Evolutionary conservation across 129 eudicot genomes (phyloP), one percentile per base, ranked within the genome.

Genomic region (Centaurea solstitialis): DNA sequence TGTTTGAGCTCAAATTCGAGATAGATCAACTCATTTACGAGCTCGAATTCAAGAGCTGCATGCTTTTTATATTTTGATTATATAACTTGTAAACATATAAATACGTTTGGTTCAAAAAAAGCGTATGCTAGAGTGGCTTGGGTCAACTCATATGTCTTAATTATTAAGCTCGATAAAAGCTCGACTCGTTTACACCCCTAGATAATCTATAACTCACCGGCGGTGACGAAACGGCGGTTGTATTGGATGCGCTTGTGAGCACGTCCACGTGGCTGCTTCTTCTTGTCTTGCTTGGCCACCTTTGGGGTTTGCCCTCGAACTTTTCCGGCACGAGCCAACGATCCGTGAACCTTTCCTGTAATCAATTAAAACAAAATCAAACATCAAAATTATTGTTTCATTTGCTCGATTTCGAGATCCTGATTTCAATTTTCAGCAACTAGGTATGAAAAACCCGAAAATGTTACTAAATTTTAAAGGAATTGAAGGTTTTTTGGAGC

Each of bases 281-380:
- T 93, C 94, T 93, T 93, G 85, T 93, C 96, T 81, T 90, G 96
- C 88, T 90, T 90, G 6, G 98, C 93, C 9, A 93, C 97, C 87
- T 92, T 92, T 1, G 96, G 97, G 6, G 98, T 93, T 81, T 91
- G 98, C 4, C 98, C 98, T 85, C 98, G 85, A 64, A 93, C 98
- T 78, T 93, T 93, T 9, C 98, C 98, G 57, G 97, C 97, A 90
- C 97, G 97, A 45, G 97, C 97, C 88, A 93, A 82, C 0, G 98
- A 91, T 75, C 98, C 98, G 88, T 91, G 94, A 35, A 93, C 98
- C 94, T 93, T 93, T 40, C 97, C 97, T 93, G 88, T 35, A 65
- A 38, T 40, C 37, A 40, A 38, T 40, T 26, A 40, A 80, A 47
- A 9, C 73, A 68, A 23, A 33, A 20, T 33, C 37, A 33, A 33